Evolutionary conservation across 345 rosid species (phyloP).

Genomic region (Carallia brachiata): DNA sequence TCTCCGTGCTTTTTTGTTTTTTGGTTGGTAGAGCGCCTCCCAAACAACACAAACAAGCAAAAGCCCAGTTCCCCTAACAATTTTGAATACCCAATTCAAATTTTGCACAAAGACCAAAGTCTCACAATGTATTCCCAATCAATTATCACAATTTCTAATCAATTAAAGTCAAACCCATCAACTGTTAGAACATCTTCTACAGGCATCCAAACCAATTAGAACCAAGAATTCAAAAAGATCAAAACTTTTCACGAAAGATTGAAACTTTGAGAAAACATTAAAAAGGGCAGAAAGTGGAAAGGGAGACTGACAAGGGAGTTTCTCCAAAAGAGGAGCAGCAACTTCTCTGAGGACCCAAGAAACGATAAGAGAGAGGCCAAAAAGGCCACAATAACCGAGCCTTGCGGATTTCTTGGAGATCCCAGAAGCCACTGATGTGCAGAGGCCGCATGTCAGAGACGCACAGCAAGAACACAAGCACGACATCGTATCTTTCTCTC

Average conservation of each 20-base stretch:
- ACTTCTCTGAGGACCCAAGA: slow-evolving; percentile 91
- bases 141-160: neutral
- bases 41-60: neutral
- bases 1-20: no score
- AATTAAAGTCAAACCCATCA: neutral
- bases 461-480: slow-evolving; percentile 82
- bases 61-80: neutral
- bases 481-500: slow-evolving; percentile 42
- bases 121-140: neutral
- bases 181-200: neutral
- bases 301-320: slow-evolving; percentile 58
- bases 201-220: neutral
- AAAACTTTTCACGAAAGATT: slow-evolving; percentile 5
- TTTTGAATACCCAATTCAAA: neutral
- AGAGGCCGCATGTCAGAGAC: slow-evolving; percentile 82
- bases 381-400: slow-evolving; percentile 90
- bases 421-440: slow-evolving; percentile 85
- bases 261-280: neutral
- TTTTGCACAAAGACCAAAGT: neutral
- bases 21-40: no score
- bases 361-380: slow-evolving; percentile 75
- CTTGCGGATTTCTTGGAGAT: slow-evolving; percentile 79
- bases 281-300: neutral
- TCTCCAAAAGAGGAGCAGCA: slow-evolving; percentile 73
- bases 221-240: slow-evolving; percentile 7